Base-by-base conservation (phyloP, 306 rosid species). In the Cucurbita maxima region DNA sequence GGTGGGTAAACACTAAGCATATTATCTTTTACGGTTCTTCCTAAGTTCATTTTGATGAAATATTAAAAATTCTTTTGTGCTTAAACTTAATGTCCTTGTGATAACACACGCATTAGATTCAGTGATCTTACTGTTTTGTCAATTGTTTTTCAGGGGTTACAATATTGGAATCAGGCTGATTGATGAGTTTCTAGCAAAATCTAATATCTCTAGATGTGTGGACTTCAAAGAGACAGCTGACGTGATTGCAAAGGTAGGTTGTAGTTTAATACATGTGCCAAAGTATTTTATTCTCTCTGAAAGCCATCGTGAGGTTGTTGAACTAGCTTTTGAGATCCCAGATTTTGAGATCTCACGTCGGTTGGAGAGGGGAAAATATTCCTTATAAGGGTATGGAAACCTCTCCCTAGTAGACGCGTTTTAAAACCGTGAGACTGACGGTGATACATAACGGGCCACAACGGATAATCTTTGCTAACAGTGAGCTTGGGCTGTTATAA, bases 171-270 rank as follows among this genome's bases (percentile, higher is more conserved):
- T 86, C 81, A 89, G 99, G 69, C 79, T 94, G 77, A 81, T 94
- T 58, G 99, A 94, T 78, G 99, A 94, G 81, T 94, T 94, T 85
- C 84, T 94, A n/a, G 98, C 98, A 51, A 94, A 94, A 80, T 94
- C 98, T 80, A 90, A 91, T 83, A 90, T 94, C 72, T 83, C 98
- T 37, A 89, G 96, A 77, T 94, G 98, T 73, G 89, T 87, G 5
- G 97, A 94, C 83, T 94, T 94, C 88, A 89, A 86, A 78, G 98
- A 94, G 84, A 90, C 97, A 0, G 91, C 98, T 72, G 97, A 94
- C 78, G 94, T 83, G n/a, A 94, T 94, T 76, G 99, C 99, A 52
- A 94, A 94, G 97, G 99, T 94, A 62, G 30, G 44, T 30, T 74
- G 55, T 45, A 25, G 57, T 59, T 59, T 52, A 73, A 74, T 43